A percentile compares a stretch with the other conserved stretches of the same genome.
Conservation (phyloP, 345 rosid species). For the Angophora floribunda region DNA sequence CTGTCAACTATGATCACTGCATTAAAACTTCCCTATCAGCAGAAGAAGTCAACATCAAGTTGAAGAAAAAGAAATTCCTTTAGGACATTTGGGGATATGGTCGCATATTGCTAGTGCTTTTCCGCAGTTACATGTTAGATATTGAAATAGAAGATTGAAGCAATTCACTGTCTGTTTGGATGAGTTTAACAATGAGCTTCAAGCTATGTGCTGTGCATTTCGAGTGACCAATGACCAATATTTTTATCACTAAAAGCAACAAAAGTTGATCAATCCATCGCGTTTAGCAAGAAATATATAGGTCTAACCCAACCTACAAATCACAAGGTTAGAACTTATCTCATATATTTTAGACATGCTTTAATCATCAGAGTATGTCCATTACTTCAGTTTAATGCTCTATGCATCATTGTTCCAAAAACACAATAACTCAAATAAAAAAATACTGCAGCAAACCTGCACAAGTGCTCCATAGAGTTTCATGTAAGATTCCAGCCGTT, state of each 20-base stretch:
- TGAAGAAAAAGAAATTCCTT: background rate
- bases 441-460: constrained; percentile 43
- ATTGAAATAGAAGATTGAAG: background rate
- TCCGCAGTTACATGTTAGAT: background rate
- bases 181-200: background rate
- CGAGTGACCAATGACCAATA: background rate
- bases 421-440: background rate
- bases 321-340: background rate
- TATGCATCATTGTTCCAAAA: background rate
- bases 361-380: background rate
- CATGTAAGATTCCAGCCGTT: constrained; percentile 61
- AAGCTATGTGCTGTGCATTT: background rate
- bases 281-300: background rate
- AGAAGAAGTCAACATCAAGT: background rate
- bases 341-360: background rate
- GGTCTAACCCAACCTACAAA: background rate
- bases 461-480: constrained; percentile 81
- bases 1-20: background rate
- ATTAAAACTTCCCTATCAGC: background rate
- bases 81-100: background rate
- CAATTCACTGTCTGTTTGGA: background rate
- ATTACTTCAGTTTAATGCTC: background rate
- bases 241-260: background rate
- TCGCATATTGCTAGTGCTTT: background rate
- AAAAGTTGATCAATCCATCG: background rate